Conservation (phyloP, 1,284 basidiomycete species). For the Irpex rosettiformis region DNA sequence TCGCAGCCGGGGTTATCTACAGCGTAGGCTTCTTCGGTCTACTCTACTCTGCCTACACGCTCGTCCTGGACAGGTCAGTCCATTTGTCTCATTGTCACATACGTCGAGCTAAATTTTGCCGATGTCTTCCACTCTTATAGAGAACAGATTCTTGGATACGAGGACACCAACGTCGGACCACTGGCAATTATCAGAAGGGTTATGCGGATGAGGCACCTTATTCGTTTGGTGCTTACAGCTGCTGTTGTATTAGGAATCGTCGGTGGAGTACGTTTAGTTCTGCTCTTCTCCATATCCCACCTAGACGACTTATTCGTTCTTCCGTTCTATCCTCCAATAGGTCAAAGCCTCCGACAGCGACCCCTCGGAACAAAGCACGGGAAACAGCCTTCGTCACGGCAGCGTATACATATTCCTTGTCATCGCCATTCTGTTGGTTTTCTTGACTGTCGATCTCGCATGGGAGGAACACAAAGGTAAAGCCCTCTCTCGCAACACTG, state of each 20-base stretch:
- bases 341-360: background rate
- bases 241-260: constrained; percentile 39
- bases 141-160: constrained; percentile 7
- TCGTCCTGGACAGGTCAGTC: constrained; percentile 32
- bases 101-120: constrained; percentile 28
- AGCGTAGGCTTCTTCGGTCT: constrained; percentile 34
- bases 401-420: constrained; percentile 44
- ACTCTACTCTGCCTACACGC: constrained; percentile 31
- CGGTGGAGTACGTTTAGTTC: constrained; percentile 23
- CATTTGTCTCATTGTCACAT: constrained; percentile 25
- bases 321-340: no score
- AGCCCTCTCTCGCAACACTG: no score
- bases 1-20: constrained; percentile 30
- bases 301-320: background rate
- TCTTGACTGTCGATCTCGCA: constrained; percentile 35
- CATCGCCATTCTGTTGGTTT: constrained; percentile 36
- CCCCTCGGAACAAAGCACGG: constrained; percentile 12
- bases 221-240: constrained; percentile 30
- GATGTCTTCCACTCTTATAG: background rate
- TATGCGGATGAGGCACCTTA: constrained; percentile 29
- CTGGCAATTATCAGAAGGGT: constrained; percentile 28
- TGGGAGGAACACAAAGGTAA: constrained; percentile 15
- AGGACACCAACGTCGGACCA: constrained; percentile 16
- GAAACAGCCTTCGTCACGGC: constrained; percentile 29
- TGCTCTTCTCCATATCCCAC: background rate